Evolutionary conservation across 75 land plant species (phyloP).

Genomic region (Sequoia sempervirens): DNA sequence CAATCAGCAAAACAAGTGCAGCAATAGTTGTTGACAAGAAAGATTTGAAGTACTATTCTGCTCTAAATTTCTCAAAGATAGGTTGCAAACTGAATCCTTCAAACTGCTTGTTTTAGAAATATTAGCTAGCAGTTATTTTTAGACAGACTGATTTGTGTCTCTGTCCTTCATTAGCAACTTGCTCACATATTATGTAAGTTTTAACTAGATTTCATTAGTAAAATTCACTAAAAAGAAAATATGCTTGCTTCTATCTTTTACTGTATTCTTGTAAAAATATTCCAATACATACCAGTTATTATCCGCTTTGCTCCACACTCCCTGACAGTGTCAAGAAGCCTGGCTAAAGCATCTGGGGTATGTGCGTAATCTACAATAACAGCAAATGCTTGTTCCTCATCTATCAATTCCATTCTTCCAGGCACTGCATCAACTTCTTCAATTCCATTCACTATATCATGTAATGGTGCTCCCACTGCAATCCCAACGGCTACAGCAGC

Average conservation of each 20-base stretch:
- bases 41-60: too few relatives aligned
- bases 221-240: background rate
- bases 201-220: background rate
- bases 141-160: background rate
- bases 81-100: too few relatives aligned
- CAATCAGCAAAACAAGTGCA: too few relatives aligned
- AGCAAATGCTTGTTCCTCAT: slow-evolving; percentile 98
- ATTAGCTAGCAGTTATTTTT: too few relatives aligned
- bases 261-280: background rate
- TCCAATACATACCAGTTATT: slow-evolving; percentile 67
- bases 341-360: slow-evolving; percentile 82
- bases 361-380: slow-evolving; percentile 94
- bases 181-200: background rate
- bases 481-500: slow-evolving; percentile 85
- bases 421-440: slow-evolving; percentile 92
- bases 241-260: background rate
- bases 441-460: slow-evolving; percentile 78
- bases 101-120: too few relatives aligned
- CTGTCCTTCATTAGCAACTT: background rate
- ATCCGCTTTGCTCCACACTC: slow-evolving; percentile 79
- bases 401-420: slow-evolving; percentile 89
- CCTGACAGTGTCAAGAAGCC: slow-evolving; percentile 83
- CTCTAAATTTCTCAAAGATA: too few relatives aligned
- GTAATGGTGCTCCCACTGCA: slow-evolving; percentile 79
- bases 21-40: too few relatives aligned